A percentile compares a stretch with the other conserved stretches of the same genome.
phyloP scores from a whole-genome alignment of 257 asterid species.

The Solanum chiquidenum region DNA sequence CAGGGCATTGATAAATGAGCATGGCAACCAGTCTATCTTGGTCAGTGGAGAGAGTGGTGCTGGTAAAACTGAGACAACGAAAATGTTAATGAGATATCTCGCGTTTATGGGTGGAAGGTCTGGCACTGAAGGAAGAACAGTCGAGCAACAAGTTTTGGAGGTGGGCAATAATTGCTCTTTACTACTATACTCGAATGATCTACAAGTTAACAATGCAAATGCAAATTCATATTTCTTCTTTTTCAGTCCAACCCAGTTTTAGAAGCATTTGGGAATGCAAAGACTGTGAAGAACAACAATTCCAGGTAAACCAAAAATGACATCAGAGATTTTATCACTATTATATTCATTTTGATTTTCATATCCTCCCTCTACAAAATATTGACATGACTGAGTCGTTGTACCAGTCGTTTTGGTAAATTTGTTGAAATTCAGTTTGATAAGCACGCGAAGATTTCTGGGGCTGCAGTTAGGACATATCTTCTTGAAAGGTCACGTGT shows the following conservation, averaged over 20 bases:
- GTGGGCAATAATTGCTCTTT: slow-evolving; percentile 29
- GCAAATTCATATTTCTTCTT: slow-evolving; percentile 5
- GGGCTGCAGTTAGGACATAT: slow-evolving; percentile 94
- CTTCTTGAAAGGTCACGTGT: slow-evolving; percentile 93
- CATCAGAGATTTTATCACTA: background rate
- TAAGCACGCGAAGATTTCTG: slow-evolving; percentile 83
- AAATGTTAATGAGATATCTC: slow-evolving; percentile 93
- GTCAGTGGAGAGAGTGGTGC: slow-evolving; percentile 99
- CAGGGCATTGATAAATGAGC: slow-evolving; percentile 85
- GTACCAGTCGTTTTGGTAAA: slow-evolving; percentile 95
- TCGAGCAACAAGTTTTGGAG: slow-evolving; percentile 94
- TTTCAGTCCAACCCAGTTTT: slow-evolving; percentile 89
- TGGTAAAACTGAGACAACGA: slow-evolving; percentile 93
- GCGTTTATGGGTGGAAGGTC: slow-evolving; percentile 97
- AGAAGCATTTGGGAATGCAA: slow-evolving; percentile 97
- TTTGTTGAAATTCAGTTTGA: slow-evolving; percentile 96
- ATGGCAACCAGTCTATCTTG: slow-evolving; percentile 87
- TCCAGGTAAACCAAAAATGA: slow-evolving; percentile 49
- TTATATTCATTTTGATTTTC: background rate
- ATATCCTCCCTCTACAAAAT: slow-evolving; percentile 16
- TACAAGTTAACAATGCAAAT: background rate
- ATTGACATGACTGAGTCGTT: slow-evolving; percentile 34
- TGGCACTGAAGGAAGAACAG: slow-evolving; percentile 85
- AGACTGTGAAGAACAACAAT: slow-evolving; percentile 87
- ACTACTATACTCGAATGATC: background rate